Evolutionary conservation across 495 filamentous ascomycete species (phyloP).

Genomic region (Astrothelium macrocarpum): DNA sequence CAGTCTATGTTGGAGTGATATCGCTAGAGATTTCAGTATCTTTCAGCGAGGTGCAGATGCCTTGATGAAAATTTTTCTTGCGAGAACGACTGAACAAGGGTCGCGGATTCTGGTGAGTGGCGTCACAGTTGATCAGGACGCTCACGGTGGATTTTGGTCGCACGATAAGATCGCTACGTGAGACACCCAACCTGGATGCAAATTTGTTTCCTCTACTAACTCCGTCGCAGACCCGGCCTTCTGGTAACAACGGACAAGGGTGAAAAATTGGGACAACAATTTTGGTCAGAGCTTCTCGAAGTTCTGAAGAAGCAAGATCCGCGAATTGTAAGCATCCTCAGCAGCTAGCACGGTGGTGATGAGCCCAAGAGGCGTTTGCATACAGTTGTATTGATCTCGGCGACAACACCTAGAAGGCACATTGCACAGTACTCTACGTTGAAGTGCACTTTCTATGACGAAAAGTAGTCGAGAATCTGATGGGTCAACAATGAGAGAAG

Average conservation of each 20-base stretch:
- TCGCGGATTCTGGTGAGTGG: neutral
- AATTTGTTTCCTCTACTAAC: neutral
- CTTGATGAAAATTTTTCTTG: neutral
- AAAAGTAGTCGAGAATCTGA: too few species aligned
- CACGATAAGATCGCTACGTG: neutral
- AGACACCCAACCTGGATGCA: neutral
- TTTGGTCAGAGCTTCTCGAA: neutral
- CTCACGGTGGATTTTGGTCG: neutral
- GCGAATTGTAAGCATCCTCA: too few species aligned
- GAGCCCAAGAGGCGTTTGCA: too few species aligned
- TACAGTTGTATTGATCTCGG: too few species aligned
- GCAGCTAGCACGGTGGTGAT: too few species aligned
- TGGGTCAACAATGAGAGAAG: too few species aligned
- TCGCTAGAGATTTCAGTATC: neutral
- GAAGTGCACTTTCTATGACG: too few species aligned
- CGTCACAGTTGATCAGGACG: neutral
- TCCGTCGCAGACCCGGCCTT: neutral
- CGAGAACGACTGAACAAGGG: neutral
- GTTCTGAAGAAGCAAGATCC: neutral
- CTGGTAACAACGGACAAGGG: neutral
- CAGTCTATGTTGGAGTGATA: neutral
- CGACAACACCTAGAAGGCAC: too few species aligned
- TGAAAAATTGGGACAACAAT: neutral
- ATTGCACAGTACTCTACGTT: too few species aligned
- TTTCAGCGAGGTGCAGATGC: too few species aligned